phyloP scores from a whole-genome alignment of 352 stramenopile species.

The Phytophthora citricola region DNA sequence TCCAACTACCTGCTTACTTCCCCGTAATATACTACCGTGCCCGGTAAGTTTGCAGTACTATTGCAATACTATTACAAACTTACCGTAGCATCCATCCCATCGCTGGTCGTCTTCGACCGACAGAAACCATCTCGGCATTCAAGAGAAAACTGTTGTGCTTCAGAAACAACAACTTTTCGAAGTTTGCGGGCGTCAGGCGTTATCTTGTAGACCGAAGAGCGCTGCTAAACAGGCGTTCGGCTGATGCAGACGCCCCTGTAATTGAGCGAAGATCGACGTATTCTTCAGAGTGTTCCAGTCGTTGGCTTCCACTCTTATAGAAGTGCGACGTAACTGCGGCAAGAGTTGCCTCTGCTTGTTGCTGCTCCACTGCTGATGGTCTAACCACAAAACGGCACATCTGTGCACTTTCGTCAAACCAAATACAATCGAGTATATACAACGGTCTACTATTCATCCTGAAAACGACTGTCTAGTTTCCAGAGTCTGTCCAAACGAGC shows the following conservation, averaged over 20 bases:
- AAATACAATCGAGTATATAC: too few species aligned
- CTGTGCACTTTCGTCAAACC: too few species aligned
- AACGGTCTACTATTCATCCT: too few species aligned
- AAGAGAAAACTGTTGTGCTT: constrained; percentile 9
- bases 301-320: too few species aligned
- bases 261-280: neutral
- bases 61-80: constrained; percentile 1
- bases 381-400: too few species aligned
- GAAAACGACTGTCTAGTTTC: too few species aligned
- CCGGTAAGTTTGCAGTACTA: neutral
- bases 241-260: neutral
- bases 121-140: constrained; percentile 6
- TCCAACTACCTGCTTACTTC: neutral
- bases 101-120: neutral
- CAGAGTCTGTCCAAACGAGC: too few species aligned
- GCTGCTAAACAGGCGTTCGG: constrained; percentile 1
- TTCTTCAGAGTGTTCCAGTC: neutral
- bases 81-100: neutral
- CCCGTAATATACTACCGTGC: constrained; percentile 5
- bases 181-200: constrained; percentile 5
- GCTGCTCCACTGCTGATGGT: too few species aligned
- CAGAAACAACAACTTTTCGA: constrained; percentile 9
- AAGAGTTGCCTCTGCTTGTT: too few species aligned
- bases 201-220: constrained; percentile 5
- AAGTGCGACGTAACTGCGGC: too few species aligned